phyloP scores from a whole-genome alignment of 768 basidiomycete species.

The Boletus vermiculosoides region DNA sequence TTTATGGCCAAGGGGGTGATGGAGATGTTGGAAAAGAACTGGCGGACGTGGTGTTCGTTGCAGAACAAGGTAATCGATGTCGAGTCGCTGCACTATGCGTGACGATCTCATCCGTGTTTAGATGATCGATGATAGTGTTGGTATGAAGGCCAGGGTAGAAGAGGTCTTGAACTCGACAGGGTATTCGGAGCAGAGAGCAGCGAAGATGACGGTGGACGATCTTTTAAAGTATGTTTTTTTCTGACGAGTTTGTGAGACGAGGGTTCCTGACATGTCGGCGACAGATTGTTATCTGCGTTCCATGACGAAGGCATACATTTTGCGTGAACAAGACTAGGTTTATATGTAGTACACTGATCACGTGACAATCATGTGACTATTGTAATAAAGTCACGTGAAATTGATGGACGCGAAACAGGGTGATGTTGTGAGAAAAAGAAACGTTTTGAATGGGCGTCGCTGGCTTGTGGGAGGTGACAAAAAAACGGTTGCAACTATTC shows the following conservation, averaged over 20 bases:
- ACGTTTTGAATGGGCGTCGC: constrained; percentile 43
- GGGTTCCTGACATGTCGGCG: neutral
- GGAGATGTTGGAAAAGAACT: constrained; percentile 92
- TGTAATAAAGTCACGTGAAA: constrained; percentile 8
- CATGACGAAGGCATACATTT: constrained; percentile 76
- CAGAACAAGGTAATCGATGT: constrained; percentile 67
- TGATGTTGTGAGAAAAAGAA: neutral
- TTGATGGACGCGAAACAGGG: neutral
- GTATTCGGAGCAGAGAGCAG: constrained; percentile 74
- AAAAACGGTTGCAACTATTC: constrained; percentile 4
- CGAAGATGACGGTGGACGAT: constrained; percentile 94
- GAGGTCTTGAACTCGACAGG: constrained; percentile 69
- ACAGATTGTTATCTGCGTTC: constrained; percentile 67
- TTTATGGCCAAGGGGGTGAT: constrained; percentile 94
- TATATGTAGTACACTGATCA: neutral
- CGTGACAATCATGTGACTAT: constrained; percentile 1
- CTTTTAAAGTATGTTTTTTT: constrained; percentile 67
- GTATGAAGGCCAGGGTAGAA: constrained; percentile 72
- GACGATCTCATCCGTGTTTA: constrained; percentile 26
- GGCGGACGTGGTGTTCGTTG: constrained; percentile 87
- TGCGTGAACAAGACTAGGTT: constrained; percentile 37
- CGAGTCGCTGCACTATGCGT: neutral
- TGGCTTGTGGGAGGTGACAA: constrained; percentile 49
- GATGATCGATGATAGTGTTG: constrained; percentile 67
- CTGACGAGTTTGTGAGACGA: neutral